Conservation (phyloP, 2,329 filamentous ascomycete genomes). For the Dothidotthia symphoricarpi region DNA sequence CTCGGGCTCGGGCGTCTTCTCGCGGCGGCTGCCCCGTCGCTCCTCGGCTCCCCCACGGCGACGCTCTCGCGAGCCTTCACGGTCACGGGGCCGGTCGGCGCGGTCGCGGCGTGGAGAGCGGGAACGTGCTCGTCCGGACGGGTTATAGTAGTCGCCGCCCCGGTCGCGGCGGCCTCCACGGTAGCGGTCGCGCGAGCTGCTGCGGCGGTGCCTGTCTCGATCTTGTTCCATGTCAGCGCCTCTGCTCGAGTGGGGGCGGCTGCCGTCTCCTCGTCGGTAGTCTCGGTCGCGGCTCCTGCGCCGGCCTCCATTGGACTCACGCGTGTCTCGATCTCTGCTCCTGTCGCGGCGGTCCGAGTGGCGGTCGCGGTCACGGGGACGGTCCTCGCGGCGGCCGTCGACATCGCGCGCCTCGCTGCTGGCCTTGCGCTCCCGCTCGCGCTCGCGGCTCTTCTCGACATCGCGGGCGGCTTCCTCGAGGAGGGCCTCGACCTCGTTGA, state of each 20-base stretch:
- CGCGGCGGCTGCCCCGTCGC: slow-evolving; percentile 42
- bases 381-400: slow-evolving; percentile 28
- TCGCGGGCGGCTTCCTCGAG: slow-evolving; percentile 60
- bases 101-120: slow-evolving; percentile 43
- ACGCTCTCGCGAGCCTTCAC: slow-evolving; percentile 53
- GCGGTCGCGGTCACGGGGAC: slow-evolving; percentile 31
- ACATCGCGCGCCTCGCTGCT: slow-evolving; percentile 32
- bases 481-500: slow-evolving; percentile 82
- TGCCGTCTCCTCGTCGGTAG: slow-evolving; percentile 31
- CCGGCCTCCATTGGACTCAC: slow-evolving; percentile 34
- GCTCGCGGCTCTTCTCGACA: slow-evolving; percentile 15
- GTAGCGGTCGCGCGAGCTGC: slow-evolving; percentile 30
- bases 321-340: slow-evolving; percentile 27
- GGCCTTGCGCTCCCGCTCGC: slow-evolving; percentile 12
- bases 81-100: slow-evolving; percentile 48
- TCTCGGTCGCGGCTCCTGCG: slow-evolving; percentile 36
- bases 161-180: slow-evolving; percentile 30
- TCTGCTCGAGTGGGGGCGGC: slow-evolving; percentile 33
- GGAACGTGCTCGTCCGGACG: slow-evolving; percentile 37
- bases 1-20: slow-evolving; percentile 61
- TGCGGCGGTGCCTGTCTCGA: slow-evolving; percentile 35
- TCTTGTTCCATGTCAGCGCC: slow-evolving; percentile 41
- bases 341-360: slow-evolving; percentile 31
- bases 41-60: slow-evolving; percentile 46
- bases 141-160: slow-evolving; percentile 44